Evolutionary conservation across 768 basidiomycete species (phyloP).

Genomic region (Harrya chromipes): DNA sequence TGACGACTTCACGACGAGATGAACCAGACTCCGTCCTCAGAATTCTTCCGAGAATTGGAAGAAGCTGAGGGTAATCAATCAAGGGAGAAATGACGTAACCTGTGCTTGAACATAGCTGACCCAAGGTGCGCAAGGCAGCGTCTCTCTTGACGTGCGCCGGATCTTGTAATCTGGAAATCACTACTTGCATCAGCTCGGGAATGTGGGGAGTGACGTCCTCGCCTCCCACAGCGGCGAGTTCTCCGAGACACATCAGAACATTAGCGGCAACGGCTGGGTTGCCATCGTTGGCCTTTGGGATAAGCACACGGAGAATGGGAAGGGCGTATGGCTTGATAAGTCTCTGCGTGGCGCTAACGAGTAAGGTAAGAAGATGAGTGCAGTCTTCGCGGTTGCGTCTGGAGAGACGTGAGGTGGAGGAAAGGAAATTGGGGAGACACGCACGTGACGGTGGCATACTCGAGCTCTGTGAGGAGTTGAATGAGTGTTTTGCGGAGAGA

Average conservation of each 20-base stretch:
- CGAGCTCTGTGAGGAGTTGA: slow-evolving; percentile 92
- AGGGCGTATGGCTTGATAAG: slow-evolving; percentile 95
- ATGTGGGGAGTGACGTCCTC: slow-evolving; percentile 86
- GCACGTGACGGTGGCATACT: slow-evolving; percentile 87
- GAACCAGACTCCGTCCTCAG: slow-evolving; percentile 72
- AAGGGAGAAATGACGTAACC: slow-evolving; percentile 92
- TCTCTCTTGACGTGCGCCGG: slow-evolving; percentile 86
- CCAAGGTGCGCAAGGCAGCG: slow-evolving; percentile 90
- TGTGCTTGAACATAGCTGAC: slow-evolving; percentile 93
- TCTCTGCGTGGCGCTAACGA: slow-evolving; percentile 89
- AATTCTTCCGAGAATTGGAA: slow-evolving; percentile 83
- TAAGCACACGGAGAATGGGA: slow-evolving; percentile 89
- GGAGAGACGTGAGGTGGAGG: background rate
- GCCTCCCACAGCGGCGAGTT: slow-evolving; percentile 88
- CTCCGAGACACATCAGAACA: slow-evolving; percentile 91
- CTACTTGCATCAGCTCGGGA: slow-evolving; percentile 84
- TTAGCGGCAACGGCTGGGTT: slow-evolving; percentile 90
- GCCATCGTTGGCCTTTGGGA: slow-evolving; percentile 82
- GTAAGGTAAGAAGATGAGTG: slow-evolving; percentile 81
- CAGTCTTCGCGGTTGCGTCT: slow-evolving; percentile 91
- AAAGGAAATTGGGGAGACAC: slow-evolving; percentile 32
- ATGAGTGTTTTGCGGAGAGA: slow-evolving; percentile 93
- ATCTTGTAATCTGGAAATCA: slow-evolving; percentile 87
- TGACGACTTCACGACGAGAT: slow-evolving; percentile 85
- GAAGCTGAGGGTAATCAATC: slow-evolving; percentile 85